Conservation (phyloP, 768 basidiomycete genomes). For the Rhizopogon vesiculosus region DNA sequence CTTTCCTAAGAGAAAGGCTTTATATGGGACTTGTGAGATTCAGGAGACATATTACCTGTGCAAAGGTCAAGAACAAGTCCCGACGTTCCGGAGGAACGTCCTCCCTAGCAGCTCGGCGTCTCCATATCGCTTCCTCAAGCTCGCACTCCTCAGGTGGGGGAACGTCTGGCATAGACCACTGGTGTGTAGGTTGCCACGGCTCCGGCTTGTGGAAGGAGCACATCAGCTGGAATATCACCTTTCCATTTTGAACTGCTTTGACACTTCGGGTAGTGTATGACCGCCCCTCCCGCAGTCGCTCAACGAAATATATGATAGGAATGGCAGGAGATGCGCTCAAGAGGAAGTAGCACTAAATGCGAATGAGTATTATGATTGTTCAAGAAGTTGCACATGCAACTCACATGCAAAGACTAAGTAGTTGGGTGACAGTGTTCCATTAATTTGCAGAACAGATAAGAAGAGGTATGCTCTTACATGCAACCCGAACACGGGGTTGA, state of each 20-base stretch:
- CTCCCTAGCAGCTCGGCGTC: constrained; percentile 21
- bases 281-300: constrained; percentile 67
- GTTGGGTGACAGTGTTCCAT: neutral
- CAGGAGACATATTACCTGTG: constrained; percentile 12
- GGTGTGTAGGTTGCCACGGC: constrained; percentile 64
- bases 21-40: neutral
- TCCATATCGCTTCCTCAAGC: constrained; percentile 44
- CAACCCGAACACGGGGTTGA: constrained; percentile 56
- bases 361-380: constrained; percentile 3
- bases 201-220: constrained; percentile 85
- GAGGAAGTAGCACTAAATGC: constrained; percentile 72
- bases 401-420: constrained; percentile 63
- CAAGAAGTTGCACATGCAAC: constrained; percentile 17
- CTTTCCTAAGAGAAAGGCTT: constrained; percentile 46
- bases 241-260: constrained; percentile 54
- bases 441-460: neutral
- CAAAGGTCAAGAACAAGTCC: constrained; percentile 26
- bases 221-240: constrained; percentile 55
- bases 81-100: constrained; percentile 29
- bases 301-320: constrained; percentile 77
- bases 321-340: constrained; percentile 66
- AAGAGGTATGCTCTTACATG: constrained; percentile 53
- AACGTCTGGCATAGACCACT: constrained; percentile 64
- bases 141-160: constrained; percentile 59
- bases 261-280: constrained; percentile 67